A percentile compares a stretch with the other conserved stretches of the same genome.
Evolutionary conservation across 2,329 filamentous ascomycete genomes (phyloP).

Genomic region (Pseudonectria buxi): DNA sequence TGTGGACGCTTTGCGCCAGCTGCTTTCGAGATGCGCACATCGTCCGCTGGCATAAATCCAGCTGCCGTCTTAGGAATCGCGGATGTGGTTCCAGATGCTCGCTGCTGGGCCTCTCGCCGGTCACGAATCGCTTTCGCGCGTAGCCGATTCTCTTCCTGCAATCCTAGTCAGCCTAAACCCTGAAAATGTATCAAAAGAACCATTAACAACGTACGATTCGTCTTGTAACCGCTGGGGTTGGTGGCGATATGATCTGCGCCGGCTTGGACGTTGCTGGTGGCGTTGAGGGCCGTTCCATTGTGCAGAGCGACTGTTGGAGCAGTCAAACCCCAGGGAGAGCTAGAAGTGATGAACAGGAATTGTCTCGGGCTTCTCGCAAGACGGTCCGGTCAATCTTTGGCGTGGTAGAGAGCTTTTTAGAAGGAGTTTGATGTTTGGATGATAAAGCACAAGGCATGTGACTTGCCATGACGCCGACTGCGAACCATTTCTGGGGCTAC

Average conservation of each 20-base stretch:
- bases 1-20: conserved; percentile 60
- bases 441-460: too few species aligned
- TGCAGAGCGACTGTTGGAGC: not conserved
- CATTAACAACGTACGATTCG: conserved; percentile 41
- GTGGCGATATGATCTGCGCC: conserved; percentile 35
- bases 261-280: conserved; percentile 32
- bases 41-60: conserved; percentile 64
- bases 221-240: conserved; percentile 47
- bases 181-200: too few species aligned
- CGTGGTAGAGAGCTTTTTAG: not conserved
- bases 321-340: too few species aligned
- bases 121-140: conserved; percentile 82
- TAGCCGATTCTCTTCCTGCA: conserved; percentile 76
- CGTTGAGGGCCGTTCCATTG: conserved; percentile 43
- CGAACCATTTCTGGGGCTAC: too few species aligned
- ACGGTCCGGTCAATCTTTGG: too few species aligned
- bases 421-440: not conserved
- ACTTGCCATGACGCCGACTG: too few species aligned
- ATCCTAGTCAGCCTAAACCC: conserved; percentile 1
- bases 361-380: too few species aligned
- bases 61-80: conserved; percentile 48
- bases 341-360: too few species aligned
- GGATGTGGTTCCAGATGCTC: conserved; percentile 35
- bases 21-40: conserved; percentile 48
- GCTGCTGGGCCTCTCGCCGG: conserved; percentile 59